These are phyloP conservation scores for Candida argentea DNA, from an alignment of 805 yeast genomes.

Conservation along the genomic window DNA sequence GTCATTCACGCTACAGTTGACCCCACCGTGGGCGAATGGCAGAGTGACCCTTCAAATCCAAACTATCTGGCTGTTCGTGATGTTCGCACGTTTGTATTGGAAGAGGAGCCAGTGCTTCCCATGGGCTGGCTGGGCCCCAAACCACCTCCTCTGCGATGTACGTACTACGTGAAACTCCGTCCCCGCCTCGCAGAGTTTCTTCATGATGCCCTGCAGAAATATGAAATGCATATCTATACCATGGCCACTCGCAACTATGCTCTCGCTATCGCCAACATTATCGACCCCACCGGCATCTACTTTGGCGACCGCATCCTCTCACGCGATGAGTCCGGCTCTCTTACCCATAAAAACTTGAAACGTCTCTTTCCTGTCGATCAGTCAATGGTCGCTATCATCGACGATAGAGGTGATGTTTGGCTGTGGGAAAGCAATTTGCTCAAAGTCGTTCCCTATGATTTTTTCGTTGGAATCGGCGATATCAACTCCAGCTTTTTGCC, in stretches of 20 bases:
- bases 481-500: slow-evolving; percentile 90
- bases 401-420: slow-evolving; percentile 99
- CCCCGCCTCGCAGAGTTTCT: slow-evolving; percentile 80
- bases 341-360: slow-evolving; percentile 80
- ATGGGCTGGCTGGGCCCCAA: slow-evolving; percentile 51
- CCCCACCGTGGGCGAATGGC: slow-evolving; percentile 96
- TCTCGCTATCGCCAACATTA: slow-evolving; percentile 73
- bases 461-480: slow-evolving; percentile 95
- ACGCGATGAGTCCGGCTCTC: slow-evolving; percentile 88
- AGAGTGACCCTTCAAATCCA: slow-evolving; percentile 73
- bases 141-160: slow-evolving; percentile 52
- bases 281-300: slow-evolving; percentile 79
- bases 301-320: slow-evolving; percentile 90
- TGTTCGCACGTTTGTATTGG: slow-evolving; percentile 65
- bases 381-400: slow-evolving; percentile 91
- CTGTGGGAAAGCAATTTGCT: slow-evolving; percentile 89
- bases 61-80: slow-evolving; percentile 79
- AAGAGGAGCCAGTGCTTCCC: slow-evolving; percentile 60
- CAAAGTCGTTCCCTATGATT: slow-evolving; percentile 91
- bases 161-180: slow-evolving; percentile 88
- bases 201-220: slow-evolving; percentile 47
- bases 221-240: slow-evolving; percentile 91
- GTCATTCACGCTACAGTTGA: slow-evolving; percentile 97
- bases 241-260: slow-evolving; percentile 98
- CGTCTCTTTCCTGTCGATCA: slow-evolving; percentile 93